These are phyloP conservation scores for Kwoniella europaea DNA, from an alignment of 768 basidiomycete genomes.

Conservation along the genomic window DNA sequence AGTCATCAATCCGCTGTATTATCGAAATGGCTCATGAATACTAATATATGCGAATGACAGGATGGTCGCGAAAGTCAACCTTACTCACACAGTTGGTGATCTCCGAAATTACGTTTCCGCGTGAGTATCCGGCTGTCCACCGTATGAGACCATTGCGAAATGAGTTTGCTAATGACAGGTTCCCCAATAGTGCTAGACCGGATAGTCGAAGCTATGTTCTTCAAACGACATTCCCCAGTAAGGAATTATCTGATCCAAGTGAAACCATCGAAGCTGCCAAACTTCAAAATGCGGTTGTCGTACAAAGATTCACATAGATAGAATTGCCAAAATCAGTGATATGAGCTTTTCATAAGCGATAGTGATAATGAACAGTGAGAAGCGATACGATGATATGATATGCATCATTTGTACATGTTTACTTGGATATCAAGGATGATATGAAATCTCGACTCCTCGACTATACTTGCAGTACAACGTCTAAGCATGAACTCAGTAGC, in stretches of 20 bases:
- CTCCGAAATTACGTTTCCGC: constrained; percentile 86
- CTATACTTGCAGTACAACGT: no score
- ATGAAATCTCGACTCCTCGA: no score
- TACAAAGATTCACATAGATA: constrained; percentile 66
- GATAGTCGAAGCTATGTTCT: constrained; percentile 74
- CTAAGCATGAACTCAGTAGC: no score
- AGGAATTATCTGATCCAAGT: constrained; percentile 68
- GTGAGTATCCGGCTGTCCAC: constrained; percentile 63
- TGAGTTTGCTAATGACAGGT: background rate
- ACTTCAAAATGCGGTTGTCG: constrained; percentile 78
- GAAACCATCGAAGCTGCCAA: constrained; percentile 75
- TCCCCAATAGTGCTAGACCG: constrained; percentile 67
- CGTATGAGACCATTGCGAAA: background rate
- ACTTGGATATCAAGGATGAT: no score
- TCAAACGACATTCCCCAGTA: constrained; percentile 86
- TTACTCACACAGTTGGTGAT: constrained; percentile 85
- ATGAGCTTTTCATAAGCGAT: background rate
- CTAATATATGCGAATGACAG: constrained; percentile 58
- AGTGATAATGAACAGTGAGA: no score
- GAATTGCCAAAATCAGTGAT: background rate
- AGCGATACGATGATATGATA: no score
- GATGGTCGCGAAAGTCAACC: constrained; percentile 83
- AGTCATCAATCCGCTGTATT: constrained; percentile 16
- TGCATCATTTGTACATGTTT: no score
- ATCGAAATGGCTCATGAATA: background rate